Conservation (phyloP, 306 rosid genomes). For the Trifolium dubium region DNA sequence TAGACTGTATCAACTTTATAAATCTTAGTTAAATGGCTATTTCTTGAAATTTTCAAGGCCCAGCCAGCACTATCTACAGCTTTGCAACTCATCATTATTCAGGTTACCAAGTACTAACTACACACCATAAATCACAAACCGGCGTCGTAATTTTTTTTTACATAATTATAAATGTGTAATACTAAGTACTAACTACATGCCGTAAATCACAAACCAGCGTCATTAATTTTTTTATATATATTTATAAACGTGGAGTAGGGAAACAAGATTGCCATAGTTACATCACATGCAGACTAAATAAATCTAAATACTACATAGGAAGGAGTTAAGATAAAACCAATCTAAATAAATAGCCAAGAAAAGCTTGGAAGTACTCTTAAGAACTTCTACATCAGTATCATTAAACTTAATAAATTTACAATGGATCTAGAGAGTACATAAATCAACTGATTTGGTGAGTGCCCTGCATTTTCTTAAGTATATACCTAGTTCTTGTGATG, state of each 20-base stretch:
- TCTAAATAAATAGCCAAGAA: slow-evolving; percentile 32
- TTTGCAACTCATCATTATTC: slow-evolving; percentile 49
- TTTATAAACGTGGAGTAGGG: slow-evolving; percentile 13
- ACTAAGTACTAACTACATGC: slow-evolving; percentile 44
- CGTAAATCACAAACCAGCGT: slow-evolving; percentile 54
- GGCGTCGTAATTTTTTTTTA: slow-evolving; percentile 32
- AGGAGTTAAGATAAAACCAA: slow-evolving; percentile 41
- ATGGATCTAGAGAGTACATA: neutral
- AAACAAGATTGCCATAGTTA: slow-evolving; percentile 14
- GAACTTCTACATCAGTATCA: slow-evolving; percentile 36
- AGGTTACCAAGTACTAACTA: slow-evolving; percentile 37
- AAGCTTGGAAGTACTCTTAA: slow-evolving; percentile 28
- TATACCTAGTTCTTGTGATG: slow-evolving; percentile 45
- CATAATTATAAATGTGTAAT: slow-evolving; percentile 22
- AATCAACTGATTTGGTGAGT: slow-evolving; percentile 8
- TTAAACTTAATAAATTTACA: slow-evolving; percentile 36
- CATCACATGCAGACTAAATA: slow-evolving; percentile 22
- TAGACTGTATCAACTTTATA: neutral
- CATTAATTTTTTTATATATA: slow-evolving; percentile 23
- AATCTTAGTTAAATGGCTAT: neutral
- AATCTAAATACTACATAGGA: slow-evolving; percentile 30
- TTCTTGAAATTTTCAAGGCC: neutral
- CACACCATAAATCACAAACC: slow-evolving; percentile 55
- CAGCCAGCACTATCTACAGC: slow-evolving; percentile 22
- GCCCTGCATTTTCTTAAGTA: slow-evolving; percentile 38